Evolutionary conservation across 345 rosid species (phyloP).

Genomic region (Fremontodendron californicum): DNA sequence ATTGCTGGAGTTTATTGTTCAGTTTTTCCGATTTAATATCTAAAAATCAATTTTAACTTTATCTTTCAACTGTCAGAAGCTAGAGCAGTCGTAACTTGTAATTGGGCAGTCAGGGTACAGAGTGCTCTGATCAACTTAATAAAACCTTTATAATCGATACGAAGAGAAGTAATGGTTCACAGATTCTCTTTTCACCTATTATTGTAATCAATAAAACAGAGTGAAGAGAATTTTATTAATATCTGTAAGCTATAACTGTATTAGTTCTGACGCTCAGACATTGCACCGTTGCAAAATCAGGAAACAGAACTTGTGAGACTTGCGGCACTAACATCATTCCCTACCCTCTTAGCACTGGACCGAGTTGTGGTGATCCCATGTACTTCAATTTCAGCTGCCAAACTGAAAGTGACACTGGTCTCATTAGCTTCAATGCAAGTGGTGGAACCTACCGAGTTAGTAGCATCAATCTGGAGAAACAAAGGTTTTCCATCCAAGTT

Average conservation of each 20-base stretch:
- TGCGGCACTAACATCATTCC: conserved; percentile 18
- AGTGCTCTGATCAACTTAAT: not conserved
- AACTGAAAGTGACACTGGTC: not conserved
- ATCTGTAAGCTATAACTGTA: not conserved
- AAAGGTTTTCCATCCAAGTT: not conserved
- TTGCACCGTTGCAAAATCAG: not conserved
- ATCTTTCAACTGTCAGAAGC: not conserved
- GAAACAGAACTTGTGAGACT: conserved; percentile 7
- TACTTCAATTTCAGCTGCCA: conserved; percentile 7
- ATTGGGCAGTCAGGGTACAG: not conserved
- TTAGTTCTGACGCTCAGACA: not conserved
- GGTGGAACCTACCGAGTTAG: conserved; percentile 10
- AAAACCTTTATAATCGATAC: not conserved
- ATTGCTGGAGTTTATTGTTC: not conserved
- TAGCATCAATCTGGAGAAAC: not conserved
- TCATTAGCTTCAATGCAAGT: not conserved
- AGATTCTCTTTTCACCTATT: not conserved
- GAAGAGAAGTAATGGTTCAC: not conserved
- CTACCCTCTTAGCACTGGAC: conserved; percentile 9
- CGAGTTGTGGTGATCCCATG: conserved; percentile 9
- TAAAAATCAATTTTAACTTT: not conserved
- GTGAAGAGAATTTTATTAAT: not conserved
- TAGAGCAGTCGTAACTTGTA: not conserved
- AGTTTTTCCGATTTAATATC: not conserved
- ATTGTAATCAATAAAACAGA: not conserved